A percentile compares a stretch with the other conserved stretches of the same genome.
Evolutionary conservation across 2,329 filamentous ascomycete species (phyloP).

Genomic region (Talaromyces atroroseus): DNA sequence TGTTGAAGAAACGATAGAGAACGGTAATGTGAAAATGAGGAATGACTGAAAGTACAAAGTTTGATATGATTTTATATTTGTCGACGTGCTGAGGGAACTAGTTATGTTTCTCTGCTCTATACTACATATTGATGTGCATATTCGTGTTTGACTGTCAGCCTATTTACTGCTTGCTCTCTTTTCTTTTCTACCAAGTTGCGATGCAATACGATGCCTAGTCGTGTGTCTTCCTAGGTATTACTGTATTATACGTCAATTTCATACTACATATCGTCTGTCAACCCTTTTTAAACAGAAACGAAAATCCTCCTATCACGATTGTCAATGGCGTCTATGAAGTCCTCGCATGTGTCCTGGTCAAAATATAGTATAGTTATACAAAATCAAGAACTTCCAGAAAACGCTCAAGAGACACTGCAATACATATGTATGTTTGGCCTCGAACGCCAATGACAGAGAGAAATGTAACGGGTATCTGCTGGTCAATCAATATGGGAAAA

Average conservation of each 20-base stretch:
- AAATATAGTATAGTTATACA: background rate
- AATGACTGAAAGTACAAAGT: slow-evolving; percentile 10
- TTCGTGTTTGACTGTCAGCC: background rate
- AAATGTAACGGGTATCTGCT: slow-evolving; percentile 9
- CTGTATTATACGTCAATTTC: background rate
- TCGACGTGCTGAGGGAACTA: background rate
- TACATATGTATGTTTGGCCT: background rate
- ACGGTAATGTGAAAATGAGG: slow-evolving; percentile 14
- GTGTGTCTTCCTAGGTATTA: background rate
- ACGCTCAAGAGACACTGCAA: background rate
- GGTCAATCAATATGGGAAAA: background rate
- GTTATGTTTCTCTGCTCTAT: background rate
- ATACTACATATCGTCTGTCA: background rate
- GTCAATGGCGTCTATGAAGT: background rate
- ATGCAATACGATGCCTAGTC: background rate
- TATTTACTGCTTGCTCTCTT: background rate
- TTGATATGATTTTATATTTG: background rate
- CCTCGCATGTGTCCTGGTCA: background rate
- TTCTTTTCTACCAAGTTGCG: background rate
- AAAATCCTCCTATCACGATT: background rate
- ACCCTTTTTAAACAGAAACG: background rate
- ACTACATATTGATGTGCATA: background rate
- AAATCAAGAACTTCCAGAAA: background rate
- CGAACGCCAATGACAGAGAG: background rate
- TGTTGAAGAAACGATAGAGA: slow-evolving; percentile 6